These are phyloP conservation scores for Neoscytalidium dimidiatum DNA, from an alignment of 2,329 filamentous ascomycete species.

Conservation along the genomic window DNA sequence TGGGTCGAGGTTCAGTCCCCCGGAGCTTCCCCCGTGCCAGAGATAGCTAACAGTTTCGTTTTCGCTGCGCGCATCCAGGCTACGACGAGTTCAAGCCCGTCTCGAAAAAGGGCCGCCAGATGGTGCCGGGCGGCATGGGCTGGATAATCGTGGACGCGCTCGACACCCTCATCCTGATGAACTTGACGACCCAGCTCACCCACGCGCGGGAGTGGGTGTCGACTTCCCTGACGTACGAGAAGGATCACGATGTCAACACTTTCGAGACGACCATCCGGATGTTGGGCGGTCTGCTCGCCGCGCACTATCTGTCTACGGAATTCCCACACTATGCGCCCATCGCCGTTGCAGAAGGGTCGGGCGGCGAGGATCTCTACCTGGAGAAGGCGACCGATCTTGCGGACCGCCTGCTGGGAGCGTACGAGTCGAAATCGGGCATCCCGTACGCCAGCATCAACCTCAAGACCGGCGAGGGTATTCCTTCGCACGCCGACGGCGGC, in stretches of 20 bases:
- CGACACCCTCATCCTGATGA: constrained; percentile 98
- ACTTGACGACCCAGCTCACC: constrained; percentile 80
- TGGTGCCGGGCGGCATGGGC: constrained; percentile 83
- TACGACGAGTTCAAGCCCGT: constrained; percentile 86
- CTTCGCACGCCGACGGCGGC: constrained; percentile 80
- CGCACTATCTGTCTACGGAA: constrained; percentile 87
- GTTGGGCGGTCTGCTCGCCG: constrained; percentile 88
- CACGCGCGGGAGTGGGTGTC: constrained; percentile 89
- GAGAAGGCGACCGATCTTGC: constrained; percentile 95
- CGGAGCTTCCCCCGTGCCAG: background rate
- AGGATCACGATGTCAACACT: constrained; percentile 93
- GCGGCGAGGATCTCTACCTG: constrained; percentile 88
- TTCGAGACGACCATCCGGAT: constrained; percentile 98
- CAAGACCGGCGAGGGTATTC: constrained; percentile 71
- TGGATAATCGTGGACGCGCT: constrained; percentile 98
- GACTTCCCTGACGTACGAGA: constrained; percentile 78
- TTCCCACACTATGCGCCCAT: constrained; percentile 80
- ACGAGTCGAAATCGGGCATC: constrained; percentile 82
- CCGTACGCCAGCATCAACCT: constrained; percentile 91
- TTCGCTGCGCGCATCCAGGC: constrained; percentile 37
- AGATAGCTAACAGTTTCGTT: background rate
- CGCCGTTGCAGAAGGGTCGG: constrained; percentile 66
- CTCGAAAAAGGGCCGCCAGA: constrained; percentile 75
- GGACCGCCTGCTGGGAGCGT: constrained; percentile 82
- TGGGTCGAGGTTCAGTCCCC: background rate